Conservation (phyloP, 2,329 filamentous ascomycete genomes). For the Didymella sp. region DNA sequence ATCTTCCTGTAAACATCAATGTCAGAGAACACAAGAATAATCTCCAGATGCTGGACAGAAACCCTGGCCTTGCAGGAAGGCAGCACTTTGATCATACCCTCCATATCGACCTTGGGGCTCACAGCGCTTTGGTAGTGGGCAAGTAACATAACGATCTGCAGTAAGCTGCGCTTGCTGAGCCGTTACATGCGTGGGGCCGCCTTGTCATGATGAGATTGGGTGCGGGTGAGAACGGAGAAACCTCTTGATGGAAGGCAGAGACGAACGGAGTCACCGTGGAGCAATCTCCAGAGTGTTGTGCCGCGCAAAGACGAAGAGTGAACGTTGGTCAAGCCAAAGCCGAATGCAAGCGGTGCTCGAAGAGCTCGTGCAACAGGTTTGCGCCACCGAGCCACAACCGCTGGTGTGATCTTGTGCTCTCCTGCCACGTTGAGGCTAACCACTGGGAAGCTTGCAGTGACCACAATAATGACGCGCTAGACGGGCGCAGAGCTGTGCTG, state of each 20-base stretch:
- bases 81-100: neutral
- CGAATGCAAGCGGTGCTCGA: conserved; percentile 4
- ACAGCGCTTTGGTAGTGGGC: neutral
- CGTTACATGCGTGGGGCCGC: neutral
- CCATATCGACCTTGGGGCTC: neutral
- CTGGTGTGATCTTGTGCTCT: conserved; percentile 17
- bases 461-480: conserved; percentile 27
- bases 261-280: neutral
- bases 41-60: neutral
- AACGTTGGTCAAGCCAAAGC: conserved; percentile 6
- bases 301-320: neutral
- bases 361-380: conserved; percentile 8
- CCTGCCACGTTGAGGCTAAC: conserved; percentile 19
- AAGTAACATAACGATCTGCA: conserved; percentile 6
- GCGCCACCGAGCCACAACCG: conserved; percentile 1
- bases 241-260: neutral
- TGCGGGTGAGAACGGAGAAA: neutral
- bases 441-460: conserved; percentile 1
- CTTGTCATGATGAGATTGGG: conserved; percentile 6
- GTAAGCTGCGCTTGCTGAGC: neutral
- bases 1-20: neutral
- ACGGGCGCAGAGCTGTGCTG: conserved; percentile 24
- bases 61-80: conserved; percentile 2
- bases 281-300: neutral
- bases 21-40: neutral